Base-by-base conservation (phyloP, 1,139 yeast genomes). In the Eremothecium sinecaudum region DNA sequence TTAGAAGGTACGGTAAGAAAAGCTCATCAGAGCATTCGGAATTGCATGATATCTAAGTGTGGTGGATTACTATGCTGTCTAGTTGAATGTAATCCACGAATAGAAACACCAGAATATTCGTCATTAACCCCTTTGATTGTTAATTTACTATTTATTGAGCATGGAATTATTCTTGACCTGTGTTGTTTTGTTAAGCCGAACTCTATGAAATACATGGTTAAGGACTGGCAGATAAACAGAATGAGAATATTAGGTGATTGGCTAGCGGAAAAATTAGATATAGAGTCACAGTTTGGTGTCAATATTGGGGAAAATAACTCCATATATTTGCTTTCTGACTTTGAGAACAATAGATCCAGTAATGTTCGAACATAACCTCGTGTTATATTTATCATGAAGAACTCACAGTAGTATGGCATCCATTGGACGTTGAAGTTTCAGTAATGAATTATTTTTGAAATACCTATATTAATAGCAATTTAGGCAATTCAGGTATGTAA, bases 111-210 rank as follows among this genome's bases (percentile, higher is more conserved):
- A 4, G 47, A 45, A 24, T 46, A 42, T 32, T 79, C 95, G 1
- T 75, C 90, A 1, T 59, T 90, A 40, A 87, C 86, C 0, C 94
- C 97, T 0, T 71, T 87, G 26, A 71, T 90, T 33, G 84, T 82
- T 30, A 79, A 84, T 45, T 75, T 79, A 4, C 75, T 87, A 1
- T 63, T 90, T 46, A 78, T 83, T 43, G 79, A 73, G 45, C 95
- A 87, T 54, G 94, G 86, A 46, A 62, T 90, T 39, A 72, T 84
- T n/a, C 66, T 86, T 28, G 96, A 90, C 56, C 71, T 86, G 31
- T 81, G 92, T 33, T 82, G 87, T 0, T 90, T 87, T 57, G 75
- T 82, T 36, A 73, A 71, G 37, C 66, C 66, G 34, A 79, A 76
- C 0, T 73, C 35, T 5, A 16, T 41, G 67, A 29, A 72, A 79